Conservation (phyloP, 148 eudicot genomes). For the Bassia scoparia region DNA sequence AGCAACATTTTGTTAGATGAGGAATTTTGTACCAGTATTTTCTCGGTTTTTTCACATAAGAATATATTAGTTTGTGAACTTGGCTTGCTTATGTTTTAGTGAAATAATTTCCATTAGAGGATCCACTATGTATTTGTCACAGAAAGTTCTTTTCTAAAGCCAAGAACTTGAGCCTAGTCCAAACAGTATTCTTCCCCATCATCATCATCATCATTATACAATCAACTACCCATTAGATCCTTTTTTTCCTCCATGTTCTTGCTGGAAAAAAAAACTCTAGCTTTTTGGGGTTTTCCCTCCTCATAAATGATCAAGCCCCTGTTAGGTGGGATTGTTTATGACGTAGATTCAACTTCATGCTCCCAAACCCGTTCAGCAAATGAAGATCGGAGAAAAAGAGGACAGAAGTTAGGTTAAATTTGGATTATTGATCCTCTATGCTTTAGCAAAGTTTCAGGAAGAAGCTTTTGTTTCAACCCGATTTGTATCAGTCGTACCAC, state of each 20-base stretch:
- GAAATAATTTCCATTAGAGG: background rate
- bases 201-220: background rate
- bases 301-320: background rate
- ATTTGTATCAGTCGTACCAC: background rate
- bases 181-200: background rate
- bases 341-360: background rate
- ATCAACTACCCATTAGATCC: background rate
- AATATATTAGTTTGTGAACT: background rate
- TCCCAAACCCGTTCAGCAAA: background rate
- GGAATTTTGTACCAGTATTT: conserved; percentile 64
- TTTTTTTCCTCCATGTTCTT: background rate
- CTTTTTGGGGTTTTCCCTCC: background rate
- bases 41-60: conserved; percentile 8
- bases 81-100: conserved; percentile 1
- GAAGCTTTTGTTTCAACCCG: background rate
- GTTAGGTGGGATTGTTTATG: background rate
- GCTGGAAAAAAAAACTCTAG: background rate
- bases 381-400: background rate
- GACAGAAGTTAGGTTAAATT: background rate
- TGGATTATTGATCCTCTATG: background rate
- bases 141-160: background rate
- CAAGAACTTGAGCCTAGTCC: background rate
- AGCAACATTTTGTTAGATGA: conserved; percentile 91
- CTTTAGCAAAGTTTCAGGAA: background rate
- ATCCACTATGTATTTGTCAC: background rate